Evolutionary conservation across 1,284 basidiomycete species (phyloP).

Genomic region (Naganishia albida): DNA sequence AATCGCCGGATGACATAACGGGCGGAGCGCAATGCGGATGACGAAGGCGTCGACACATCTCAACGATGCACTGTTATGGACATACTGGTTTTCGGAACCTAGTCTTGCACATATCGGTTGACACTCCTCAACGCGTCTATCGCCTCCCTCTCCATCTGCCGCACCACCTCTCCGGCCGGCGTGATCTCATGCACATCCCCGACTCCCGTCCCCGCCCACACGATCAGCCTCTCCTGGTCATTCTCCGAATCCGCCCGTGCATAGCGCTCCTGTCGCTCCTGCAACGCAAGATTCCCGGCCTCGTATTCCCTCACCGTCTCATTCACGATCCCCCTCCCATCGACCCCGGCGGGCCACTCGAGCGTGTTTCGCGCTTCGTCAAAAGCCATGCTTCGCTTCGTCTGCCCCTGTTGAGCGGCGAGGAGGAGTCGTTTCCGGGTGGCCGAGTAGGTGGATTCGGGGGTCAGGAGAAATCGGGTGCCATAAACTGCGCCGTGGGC

Average conservation of each 20-base stretch:
- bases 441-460: slow-evolving; percentile 29
- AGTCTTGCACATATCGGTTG: slow-evolving; percentile 5
- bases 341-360: slow-evolving; percentile 24
- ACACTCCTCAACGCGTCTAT: slow-evolving; percentile 2
- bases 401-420: slow-evolving; percentile 3
- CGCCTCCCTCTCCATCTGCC: slow-evolving; percentile 26
- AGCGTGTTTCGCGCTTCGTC: slow-evolving; percentile 27
- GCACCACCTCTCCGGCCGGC: slow-evolving; percentile 22
- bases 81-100: no score
- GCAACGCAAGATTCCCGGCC: neutral
- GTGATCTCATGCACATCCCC: slow-evolving; percentile 25
- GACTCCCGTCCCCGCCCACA: slow-evolving; percentile 30
- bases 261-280: slow-evolving; percentile 21
- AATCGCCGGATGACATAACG: no score
- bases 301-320: slow-evolving; percentile 24
- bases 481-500: slow-evolving; percentile 30
- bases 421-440: slow-evolving; percentile 19
- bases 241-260: slow-evolving; percentile 13
- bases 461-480: slow-evolving; percentile 31
- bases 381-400: slow-evolving; percentile 27
- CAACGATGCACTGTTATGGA: no score
- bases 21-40: no score
- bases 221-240: slow-evolving; percentile 24
- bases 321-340: slow-evolving; percentile 31
- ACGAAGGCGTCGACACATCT: no score